Evolutionary conservation across 768 basidiomycete genomes (phyloP), one percentile per base, ranked within the genome.

Genomic region (Udeniomyces megalosporus): DNA sequence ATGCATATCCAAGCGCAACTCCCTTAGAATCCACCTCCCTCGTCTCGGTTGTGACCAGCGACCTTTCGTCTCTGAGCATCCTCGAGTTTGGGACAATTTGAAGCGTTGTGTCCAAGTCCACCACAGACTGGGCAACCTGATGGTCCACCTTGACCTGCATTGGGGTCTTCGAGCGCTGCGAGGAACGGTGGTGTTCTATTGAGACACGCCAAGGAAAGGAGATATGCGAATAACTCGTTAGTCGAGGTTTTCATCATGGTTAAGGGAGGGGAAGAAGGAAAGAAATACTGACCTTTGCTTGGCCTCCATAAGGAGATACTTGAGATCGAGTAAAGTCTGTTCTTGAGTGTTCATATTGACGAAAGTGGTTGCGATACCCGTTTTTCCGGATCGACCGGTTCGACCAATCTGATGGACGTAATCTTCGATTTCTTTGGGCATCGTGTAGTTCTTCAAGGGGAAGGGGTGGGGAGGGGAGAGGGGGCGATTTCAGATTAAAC

Each of bases 381-480:
- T 99, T 74, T 96, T 96, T 24, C 95, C 95, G 67, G 87, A 90
- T 68, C 95, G 83, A 56, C 95, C 95, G 7, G 95, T 99, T 64
- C 95, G 86, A 29, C 95, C 95, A 67, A 97, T 97, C 74, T 99
- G 93, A 77, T 99, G 95, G 54, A 97, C 93, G 70, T 99, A 99
- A 73, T 99, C 95, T 74, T 99, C 95, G 66, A 99, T 99, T 76
- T 99, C 95, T 74, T 97, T 99, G 0, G 95, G 95, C 95, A 99
- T 97, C 32, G 87, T 84, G 73, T 92, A 99, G 66, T 96, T 97
- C 62, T 63, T n/a, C n/a, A n/a, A n/a, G 62, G 7, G 7, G 24
- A 34, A 24, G 47, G 31, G 20, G 28, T 14, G 0, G 17, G 35
- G 8, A 51, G 2, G 44, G 32, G 17, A 8, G 29, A 46, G 31